Base-by-base conservation (phyloP, 345 rosid species). In the Eucalyptus tenuipes region DNA sequence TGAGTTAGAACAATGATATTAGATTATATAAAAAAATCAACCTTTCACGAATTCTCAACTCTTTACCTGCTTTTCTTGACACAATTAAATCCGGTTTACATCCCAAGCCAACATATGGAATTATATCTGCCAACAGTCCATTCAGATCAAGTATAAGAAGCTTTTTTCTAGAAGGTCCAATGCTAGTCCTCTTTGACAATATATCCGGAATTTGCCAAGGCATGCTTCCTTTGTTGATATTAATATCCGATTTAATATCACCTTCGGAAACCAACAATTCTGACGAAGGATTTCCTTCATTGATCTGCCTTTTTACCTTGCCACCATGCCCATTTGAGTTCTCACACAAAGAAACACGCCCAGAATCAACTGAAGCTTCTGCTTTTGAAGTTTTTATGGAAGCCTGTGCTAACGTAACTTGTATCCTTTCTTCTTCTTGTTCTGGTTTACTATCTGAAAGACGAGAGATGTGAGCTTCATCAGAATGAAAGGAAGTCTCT, bases 81-180 rank as follows among this genome's bases (percentile, higher is more conserved):
- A 95, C 89, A 49, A 22, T 87, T 85, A 89, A 89, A 88, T 96
- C 94, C 85, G 95, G 95, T 87, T 88, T 90, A 85, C 40, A 87
- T 71, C 55, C n/a, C 33, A 52, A 57, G 61, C 25, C 86, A 25
- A 86, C 84, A 40, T 68, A 52, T n/a, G 82, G 88, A 87, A 90
- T 94, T 85, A 97, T 86, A 88, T 95, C 98, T 61, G 90, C 96
- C 90, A 97, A 96, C 71, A 96, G 91, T 49, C 99, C 99, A 91
- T 97, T 97, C 89, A 97, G 84, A 92, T 97, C 98, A 91, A 98
- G 95, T 86, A 95, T 91, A 80, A 97, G 92, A 88, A 97, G 97
- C 88, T 95, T 98, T 90, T 90, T 96, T 89, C 81, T 92, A 75
- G 90, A 89, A 90, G 20, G 85, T 79, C 89, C 90, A 53, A 86